Conservation (phyloP, 2,329 filamentous ascomycete species). For the Huntiella savannae region DNA sequence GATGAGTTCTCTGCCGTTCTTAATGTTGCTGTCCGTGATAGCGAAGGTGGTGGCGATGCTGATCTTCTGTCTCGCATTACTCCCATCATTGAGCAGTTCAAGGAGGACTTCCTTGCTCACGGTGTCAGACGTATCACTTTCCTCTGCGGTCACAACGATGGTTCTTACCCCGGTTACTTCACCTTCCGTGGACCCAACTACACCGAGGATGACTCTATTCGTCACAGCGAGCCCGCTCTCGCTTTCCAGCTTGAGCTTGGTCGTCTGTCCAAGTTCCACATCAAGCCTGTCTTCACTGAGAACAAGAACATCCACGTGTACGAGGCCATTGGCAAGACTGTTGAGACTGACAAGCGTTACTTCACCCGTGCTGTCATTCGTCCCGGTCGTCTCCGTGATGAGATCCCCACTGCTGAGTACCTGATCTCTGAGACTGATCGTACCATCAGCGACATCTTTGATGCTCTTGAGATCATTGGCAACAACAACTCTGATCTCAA, state of each 20-base stretch:
- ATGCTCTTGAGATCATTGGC: conserved; percentile 93
- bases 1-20: conserved; percentile 70
- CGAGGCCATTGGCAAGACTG: conserved; percentile 84
- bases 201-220: conserved; percentile 82
- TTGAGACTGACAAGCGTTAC: conserved; percentile 94
- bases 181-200: conserved; percentile 91
- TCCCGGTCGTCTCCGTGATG: conserved; percentile 81
- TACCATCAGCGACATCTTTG: conserved; percentile 91
- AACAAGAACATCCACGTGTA: conserved; percentile 99
- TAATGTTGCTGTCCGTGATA: conserved; percentile 80
- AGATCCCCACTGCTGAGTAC: conserved; percentile 97
- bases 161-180: conserved; percentile 90
- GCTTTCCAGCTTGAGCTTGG: conserved; percentile 97
- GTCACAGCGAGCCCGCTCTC: conserved; percentile 87
- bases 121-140: conserved; percentile 83
- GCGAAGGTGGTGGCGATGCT: conserved; percentile 64
- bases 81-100: conserved; percentile 59
- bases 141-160: conserved; percentile 87
- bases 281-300: conserved; percentile 95
- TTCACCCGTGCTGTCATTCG: conserved; percentile 93
- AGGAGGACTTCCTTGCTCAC: conserved; percentile 63
- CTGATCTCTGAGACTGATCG: conserved; percentile 93
- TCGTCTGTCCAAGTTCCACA: conserved; percentile 88
- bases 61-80: conserved; percentile 62
- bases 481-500: conserved; percentile 99